Evolutionary conservation across 441 rosid species (phyloP).

Genomic region (Jatropha multifida): DNA sequence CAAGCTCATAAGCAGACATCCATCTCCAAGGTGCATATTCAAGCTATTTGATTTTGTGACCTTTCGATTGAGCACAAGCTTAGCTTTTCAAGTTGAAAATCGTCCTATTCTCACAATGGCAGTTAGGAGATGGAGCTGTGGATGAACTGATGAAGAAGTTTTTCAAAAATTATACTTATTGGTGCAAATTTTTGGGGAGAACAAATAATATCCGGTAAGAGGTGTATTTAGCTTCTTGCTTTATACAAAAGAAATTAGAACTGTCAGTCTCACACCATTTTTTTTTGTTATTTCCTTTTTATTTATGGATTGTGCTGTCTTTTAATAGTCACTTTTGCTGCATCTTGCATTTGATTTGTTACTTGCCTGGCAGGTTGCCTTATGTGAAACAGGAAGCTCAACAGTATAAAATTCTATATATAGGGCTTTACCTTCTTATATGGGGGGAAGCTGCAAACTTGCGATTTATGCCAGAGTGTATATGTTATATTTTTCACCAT

Average conservation of each 20-base stretch:
- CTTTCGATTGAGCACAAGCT: constrained; percentile 7
- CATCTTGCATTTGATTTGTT: constrained; percentile 23
- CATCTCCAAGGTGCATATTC: constrained; percentile 46
- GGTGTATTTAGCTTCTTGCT: constrained; percentile 13
- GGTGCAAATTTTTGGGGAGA: constrained; percentile 91
- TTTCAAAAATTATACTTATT: constrained; percentile 84
- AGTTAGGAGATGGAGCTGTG: constrained; percentile 75
- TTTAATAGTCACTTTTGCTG: neutral
- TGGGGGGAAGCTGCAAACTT: constrained; percentile 99
- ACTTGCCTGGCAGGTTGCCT: constrained; percentile 66
- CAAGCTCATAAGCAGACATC: constrained; percentile 56
- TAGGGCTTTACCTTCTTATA: constrained; percentile 93
- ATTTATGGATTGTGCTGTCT: neutral
- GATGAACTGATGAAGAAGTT: constrained; percentile 86
- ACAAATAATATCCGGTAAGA: constrained; percentile 74
- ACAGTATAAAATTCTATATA: constrained; percentile 79
- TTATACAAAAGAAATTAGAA: neutral
- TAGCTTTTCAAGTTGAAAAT: constrained; percentile 25
- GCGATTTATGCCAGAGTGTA: constrained; percentile 96
- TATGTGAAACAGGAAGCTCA: constrained; percentile 75
- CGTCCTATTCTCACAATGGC: constrained; percentile 27
- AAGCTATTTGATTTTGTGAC: constrained; percentile 17
- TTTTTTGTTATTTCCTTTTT: neutral
- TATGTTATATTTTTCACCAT: constrained; percentile 93
- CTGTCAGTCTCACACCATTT: neutral